Conservation (phyloP, 179 eudicot species). For the Vitellaria paradoxa region DNA sequence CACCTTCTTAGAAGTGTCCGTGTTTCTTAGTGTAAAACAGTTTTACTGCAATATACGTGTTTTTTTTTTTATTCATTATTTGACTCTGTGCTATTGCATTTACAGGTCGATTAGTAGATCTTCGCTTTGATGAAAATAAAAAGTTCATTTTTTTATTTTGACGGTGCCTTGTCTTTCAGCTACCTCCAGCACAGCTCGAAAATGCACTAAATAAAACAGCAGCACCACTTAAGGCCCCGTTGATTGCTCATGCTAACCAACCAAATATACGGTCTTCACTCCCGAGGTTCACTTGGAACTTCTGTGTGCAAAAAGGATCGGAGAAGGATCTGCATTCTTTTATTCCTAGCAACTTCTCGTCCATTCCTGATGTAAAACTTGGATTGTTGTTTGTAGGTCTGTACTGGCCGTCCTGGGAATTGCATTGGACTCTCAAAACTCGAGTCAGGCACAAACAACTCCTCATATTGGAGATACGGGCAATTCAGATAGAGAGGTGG, state of each 20-base stretch:
- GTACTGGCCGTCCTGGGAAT: constrained; percentile 62
- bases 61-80: too few relatives aligned
- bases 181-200: constrained; percentile 91
- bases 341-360: not conserved
- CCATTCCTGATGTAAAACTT: constrained; percentile 16
- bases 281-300: constrained; percentile 57
- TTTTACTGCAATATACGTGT: too few relatives aligned
- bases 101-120: not conserved
- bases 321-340: not conserved
- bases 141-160: constrained; percentile 3
- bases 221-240: constrained; percentile 59
- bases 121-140: not conserved
- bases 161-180: constrained; percentile 36
- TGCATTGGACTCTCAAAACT: constrained; percentile 46
- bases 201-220: constrained; percentile 71
- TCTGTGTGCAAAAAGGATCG: not conserved
- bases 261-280: constrained; percentile 68
- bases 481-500: constrained; percentile 45
- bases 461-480: constrained; percentile 42
- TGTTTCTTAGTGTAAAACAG: too few relatives aligned
- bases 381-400: constrained; percentile 45
- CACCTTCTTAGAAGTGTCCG: too few relatives aligned
- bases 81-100: not conserved
- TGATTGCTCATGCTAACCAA: constrained; percentile 73
- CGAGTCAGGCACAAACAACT: constrained; percentile 43